Evolutionary conservation across 2,329 filamentous ascomycete species (phyloP).

Genomic region (Neocucurbitaria cava): DNA sequence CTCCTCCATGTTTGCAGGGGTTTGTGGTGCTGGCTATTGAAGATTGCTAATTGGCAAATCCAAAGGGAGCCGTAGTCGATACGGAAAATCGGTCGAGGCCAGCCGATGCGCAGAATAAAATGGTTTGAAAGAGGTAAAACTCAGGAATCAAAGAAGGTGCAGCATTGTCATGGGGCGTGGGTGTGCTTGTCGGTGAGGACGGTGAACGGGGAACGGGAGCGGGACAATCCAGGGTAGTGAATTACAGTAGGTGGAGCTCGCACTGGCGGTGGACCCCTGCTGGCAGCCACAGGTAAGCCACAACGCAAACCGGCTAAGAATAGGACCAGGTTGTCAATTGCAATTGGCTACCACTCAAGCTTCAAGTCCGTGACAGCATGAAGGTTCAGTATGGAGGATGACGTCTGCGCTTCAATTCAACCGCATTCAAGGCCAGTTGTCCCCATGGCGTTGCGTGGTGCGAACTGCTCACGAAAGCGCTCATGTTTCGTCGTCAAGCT

Average conservation of each 20-base stretch:
- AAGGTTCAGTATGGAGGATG: neutral
- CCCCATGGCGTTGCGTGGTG: constrained; percentile 7
- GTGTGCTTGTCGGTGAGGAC: constrained; percentile 7
- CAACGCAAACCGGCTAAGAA: constrained; percentile 1
- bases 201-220: constrained; percentile 16
- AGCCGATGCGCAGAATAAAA: constrained; percentile 2
- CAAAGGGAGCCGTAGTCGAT: constrained; percentile 25
- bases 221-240: constrained; percentile 17
- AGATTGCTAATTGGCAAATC: constrained; percentile 9
- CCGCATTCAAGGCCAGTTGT: constrained; percentile 13
- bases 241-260: constrained; percentile 20
- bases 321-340: neutral
- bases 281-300: constrained; percentile 15
- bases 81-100: constrained; percentile 10
- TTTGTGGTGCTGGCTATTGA: constrained; percentile 15
- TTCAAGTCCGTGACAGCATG: neutral
- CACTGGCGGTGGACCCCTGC: constrained; percentile 10
- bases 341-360: neutral
- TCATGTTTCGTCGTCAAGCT: constrained; percentile 18
- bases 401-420: constrained; percentile 6
- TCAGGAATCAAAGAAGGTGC: neutral
- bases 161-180: constrained; percentile 3
- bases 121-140: neutral
- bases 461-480: constrained; percentile 13
- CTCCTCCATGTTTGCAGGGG: constrained; percentile 30